Evolutionary conservation across 2,329 filamentous ascomycete genomes (phyloP), one percentile per base, ranked within the genome.

Genomic region (Ascochyta koolunga): DNA sequence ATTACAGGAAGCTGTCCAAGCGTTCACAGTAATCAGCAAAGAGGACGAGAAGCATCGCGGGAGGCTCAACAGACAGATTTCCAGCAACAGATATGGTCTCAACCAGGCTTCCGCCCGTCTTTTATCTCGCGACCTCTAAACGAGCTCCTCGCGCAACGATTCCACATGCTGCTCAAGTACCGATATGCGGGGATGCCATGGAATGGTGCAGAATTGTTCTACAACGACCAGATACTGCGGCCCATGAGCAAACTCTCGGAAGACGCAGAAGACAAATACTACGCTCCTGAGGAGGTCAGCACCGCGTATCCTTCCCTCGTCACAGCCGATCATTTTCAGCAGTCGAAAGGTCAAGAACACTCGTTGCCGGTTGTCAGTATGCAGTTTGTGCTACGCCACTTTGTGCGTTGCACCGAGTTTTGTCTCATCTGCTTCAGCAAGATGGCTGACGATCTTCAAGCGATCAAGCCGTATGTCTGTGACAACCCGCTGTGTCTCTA

Each of bases 381-480:
- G 81, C 89, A 96, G 60, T 95, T 93, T 62, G 81, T 86, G 0
- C 78, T 96, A 22, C 86, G 88, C 1, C 89, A 92, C 65, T 86
- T 96, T 55, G 83, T 89, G 7, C 87, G 86, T 54, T 96, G 91
- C 70, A 91, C 90, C 0, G 87, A 95, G 48, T 96, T 93, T 72
- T 97, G 93, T 72, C 82, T 96, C 49, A 86, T 93, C 21, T 97
- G 93, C 66, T 90, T 96, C 72, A 83, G 83, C 61, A 87, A 82
- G 61, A 82, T 90, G 31, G 73, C 83, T 1, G 81, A 80, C 2
- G 82, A 84, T 0, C 86, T 93, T 32, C 85, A 88, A 64, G 85
- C 88, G 1, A 78, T 92, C 55, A 91, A 90, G 62, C 89, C 89
- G 2, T 82, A 82, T 57, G 91, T 96, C 38, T 97, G 93, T 74